Base-by-base conservation (phyloP, 2,329 filamentous ascomycete species). In the Colletotrichum tofieldiae region DNA sequence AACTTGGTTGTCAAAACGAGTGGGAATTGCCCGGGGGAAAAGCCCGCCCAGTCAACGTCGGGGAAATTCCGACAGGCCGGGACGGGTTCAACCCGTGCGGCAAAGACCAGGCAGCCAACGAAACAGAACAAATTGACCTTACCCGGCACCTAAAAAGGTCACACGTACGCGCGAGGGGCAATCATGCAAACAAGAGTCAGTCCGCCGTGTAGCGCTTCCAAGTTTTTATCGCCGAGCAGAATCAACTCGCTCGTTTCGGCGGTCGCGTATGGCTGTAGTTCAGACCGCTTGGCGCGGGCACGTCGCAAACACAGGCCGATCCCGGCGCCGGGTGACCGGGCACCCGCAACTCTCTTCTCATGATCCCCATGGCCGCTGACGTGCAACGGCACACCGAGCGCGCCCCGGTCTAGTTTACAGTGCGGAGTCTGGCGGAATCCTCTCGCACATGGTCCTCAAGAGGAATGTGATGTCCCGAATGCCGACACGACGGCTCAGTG, bases 281-380 rank as follows among this genome's bases (percentile, higher is more conserved):
- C 7, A n/a, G 16, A 51, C 45, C 45, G 59, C 59, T 51, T 49
- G 26, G 51, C 45, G n/a, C n/a, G 29, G 59, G 35, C 45, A 39
- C n/a, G 43, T 62, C 60, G 18, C 32, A 29, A 39, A 32, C 1
- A 56, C 47, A 26, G 43, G 69, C 65, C 69, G 69, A 72, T 69
- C 45, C 32, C 70, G 65, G 65, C 59, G 59, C 70, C 70, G 70
- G 70, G 3, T 1, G 9, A 20, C 16, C 49, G 56, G 35, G 20
- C 43, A 41, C n/a, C 64, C 51, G 37, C 51, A 59, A 11, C 63
- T 58, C 45, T 45, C 32, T 55, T 26, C 32, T 49, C 47, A 12
- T 45, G 12, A 14, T 29, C 23, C 29, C 41, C 35, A 37, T 11
- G 23, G 52, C 60, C 43, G 52, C 59, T 45, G 26, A 64, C 18